phyloP scores from a whole-genome alignment of 345 rosid genomes.

The Eucalyptus shirleyi region DNA sequence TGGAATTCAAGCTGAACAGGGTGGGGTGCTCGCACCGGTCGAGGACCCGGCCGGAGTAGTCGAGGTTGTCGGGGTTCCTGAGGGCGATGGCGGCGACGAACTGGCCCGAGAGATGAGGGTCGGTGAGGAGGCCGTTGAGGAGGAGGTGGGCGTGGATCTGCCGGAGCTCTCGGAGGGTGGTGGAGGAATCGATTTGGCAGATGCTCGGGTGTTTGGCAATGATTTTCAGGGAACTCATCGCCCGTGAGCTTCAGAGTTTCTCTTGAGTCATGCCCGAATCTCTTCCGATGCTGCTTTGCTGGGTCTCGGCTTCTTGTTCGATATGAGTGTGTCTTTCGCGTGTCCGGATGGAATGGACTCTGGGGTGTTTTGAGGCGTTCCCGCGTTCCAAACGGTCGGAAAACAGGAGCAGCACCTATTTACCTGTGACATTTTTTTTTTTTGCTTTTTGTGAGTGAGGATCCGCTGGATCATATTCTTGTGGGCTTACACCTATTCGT shows the following conservation, averaged over 20 bases:
- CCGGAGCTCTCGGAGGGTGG: constrained; percentile 14
- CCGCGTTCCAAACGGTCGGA: not conserved
- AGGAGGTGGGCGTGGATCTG: constrained; percentile 54
- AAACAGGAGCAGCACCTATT: not conserved
- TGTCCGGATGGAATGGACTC: not conserved
- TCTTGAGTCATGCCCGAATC: not conserved
- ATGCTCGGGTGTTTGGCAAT: constrained; percentile 7
- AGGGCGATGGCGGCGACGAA: constrained; percentile 43
- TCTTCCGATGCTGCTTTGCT: not conserved
- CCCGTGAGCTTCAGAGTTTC: not conserved
- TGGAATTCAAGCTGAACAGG: constrained; percentile 38
- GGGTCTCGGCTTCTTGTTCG: not conserved
- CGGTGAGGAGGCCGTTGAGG: constrained; percentile 17
- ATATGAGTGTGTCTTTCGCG: no score
- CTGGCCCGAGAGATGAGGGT: constrained; percentile 32
- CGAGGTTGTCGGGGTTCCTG: constrained; percentile 22
- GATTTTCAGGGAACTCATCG: not conserved
- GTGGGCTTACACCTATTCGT: rapidly evolving
- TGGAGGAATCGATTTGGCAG: constrained; percentile 1
- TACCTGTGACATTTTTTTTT: not conserved
- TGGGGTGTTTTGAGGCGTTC: not conserved
- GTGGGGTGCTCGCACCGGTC: constrained; percentile 30
- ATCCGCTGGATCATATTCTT: rapidly evolving
- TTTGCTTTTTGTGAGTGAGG: no score
- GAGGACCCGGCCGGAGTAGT: constrained; percentile 29